Evolutionary conservation across 2,329 filamentous ascomycete genomes (phyloP).

Genomic region (Alternaria sp.): DNA sequence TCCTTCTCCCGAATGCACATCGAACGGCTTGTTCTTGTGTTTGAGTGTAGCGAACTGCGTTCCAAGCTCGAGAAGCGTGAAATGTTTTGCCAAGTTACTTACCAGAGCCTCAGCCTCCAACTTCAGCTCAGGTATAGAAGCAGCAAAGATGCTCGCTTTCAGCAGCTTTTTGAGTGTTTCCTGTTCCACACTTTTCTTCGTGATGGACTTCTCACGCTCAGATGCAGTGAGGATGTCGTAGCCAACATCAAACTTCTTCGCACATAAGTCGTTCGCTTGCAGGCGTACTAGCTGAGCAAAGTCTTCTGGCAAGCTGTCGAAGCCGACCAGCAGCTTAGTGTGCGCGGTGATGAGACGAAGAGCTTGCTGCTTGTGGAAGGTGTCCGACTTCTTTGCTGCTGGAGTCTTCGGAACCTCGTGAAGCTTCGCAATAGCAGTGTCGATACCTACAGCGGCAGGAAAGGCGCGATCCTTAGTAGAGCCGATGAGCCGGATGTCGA

Average conservation of each 20-base stretch:
- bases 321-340: slow-evolving; percentile 88
- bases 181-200: slow-evolving; percentile 88
- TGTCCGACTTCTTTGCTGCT: slow-evolving; percentile 72
- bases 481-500: slow-evolving; percentile 88
- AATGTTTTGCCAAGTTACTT: slow-evolving; percentile 84
- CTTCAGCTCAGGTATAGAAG: slow-evolving; percentile 82
- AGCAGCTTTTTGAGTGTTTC: slow-evolving; percentile 83
- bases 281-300: slow-evolving; percentile 84
- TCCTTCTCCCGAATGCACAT: slow-evolving; percentile 86
- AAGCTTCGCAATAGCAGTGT: slow-evolving; percentile 87
- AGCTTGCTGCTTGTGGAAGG: slow-evolving; percentile 92
- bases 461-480: slow-evolving; percentile 90
- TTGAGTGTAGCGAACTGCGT: slow-evolving; percentile 83
- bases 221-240: slow-evolving; percentile 76
- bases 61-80: slow-evolving; percentile 89
- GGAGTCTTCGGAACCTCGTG: slow-evolving; percentile 77
- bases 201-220: slow-evolving; percentile 81
- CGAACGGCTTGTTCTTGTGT: slow-evolving; percentile 79
- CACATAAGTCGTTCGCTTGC: slow-evolving; percentile 85
- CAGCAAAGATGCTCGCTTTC: slow-evolving; percentile 86
- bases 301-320: slow-evolving; percentile 88
- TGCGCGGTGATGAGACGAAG: slow-evolving; percentile 88
- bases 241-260: slow-evolving; percentile 75
- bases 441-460: slow-evolving; percentile 84
- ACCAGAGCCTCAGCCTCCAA: slow-evolving; percentile 79